Percentiles rank a stretch among this genome's conserved stretches.
These are phyloP conservation scores for Fusarium sp. DNA, from an alignment of 2,329 filamentous ascomycete species.

Conservation along the genomic window DNA sequence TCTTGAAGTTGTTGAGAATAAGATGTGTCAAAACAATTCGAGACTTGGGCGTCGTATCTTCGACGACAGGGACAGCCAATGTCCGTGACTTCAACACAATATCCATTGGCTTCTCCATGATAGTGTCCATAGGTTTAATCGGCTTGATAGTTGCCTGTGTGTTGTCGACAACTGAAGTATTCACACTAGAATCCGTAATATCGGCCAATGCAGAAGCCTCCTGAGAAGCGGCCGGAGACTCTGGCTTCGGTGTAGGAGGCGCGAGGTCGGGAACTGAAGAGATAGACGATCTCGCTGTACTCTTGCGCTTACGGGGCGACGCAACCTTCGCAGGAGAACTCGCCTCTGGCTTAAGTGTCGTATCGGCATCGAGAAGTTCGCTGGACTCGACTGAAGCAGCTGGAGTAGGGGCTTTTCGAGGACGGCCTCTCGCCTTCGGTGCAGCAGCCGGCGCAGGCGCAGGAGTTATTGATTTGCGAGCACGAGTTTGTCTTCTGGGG, in stretches of 20 bases:
- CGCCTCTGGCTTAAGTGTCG: conserved; percentile 50
- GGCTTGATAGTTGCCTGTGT: conserved; percentile 69
- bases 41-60: conserved; percentile 81
- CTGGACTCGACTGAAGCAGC: conserved; percentile 51
- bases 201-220: conserved; percentile 74
- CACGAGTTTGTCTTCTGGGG: conserved; percentile 63
- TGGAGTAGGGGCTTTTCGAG: conserved; percentile 57
- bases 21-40: conserved; percentile 94
- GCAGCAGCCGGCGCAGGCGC: conserved; percentile 62
- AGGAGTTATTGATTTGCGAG: conserved; percentile 57
- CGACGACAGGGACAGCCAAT: conserved; percentile 73
- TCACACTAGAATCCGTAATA: conserved; percentile 76
- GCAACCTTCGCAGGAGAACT: conserved; percentile 54
- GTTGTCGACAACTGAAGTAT: conserved; percentile 54
- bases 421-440: conserved; percentile 55
- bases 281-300: conserved; percentile 58
- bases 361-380: conserved; percentile 52
- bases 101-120: conserved; percentile 91
- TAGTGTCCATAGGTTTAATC: conserved; percentile 79
- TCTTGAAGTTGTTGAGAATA: conserved; percentile 97
- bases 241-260: conserved; percentile 63
- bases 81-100: conserved; percentile 90
- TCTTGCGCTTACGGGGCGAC: conserved; percentile 77
- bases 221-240: conserved; percentile 68
- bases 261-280: conserved; percentile 55